Percentiles rank a stretch among this genome's conserved stretches.
phyloP scores from a whole-genome alignment of 1,284 basidiomycete species.

The Rhodotorula sp. region DNA sequence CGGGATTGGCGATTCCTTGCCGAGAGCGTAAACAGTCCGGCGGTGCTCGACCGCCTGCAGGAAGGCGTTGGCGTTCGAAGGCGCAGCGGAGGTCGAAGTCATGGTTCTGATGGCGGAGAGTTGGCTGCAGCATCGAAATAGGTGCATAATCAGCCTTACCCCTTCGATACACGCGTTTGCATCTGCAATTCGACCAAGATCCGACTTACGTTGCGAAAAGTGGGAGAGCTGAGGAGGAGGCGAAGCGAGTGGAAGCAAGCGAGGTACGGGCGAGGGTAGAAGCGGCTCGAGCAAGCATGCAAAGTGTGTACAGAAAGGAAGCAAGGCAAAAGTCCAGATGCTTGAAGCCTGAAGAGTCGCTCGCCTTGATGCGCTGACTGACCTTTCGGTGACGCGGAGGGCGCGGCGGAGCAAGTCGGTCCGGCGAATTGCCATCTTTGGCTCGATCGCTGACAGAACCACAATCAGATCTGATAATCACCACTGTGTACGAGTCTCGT shows the following conservation, averaged over 20 bases:
- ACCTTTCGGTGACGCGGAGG: too few species aligned
- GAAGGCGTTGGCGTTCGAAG: constrained; percentile 1
- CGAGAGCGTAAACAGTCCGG: constrained; percentile 53
- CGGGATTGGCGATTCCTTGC: constrained; percentile 49
- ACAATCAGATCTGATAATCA: too few species aligned
- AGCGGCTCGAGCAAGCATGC: too few species aligned
- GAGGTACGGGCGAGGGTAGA: not conserved
- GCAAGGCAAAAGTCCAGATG: too few species aligned
- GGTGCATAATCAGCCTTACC: too few species aligned
- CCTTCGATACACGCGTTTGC: not conserved
- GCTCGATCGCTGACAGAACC: too few species aligned
- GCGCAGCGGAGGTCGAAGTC: not conserved
- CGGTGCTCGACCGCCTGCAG: constrained; percentile 45
- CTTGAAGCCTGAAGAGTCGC: too few species aligned
- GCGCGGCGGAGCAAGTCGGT: too few species aligned
- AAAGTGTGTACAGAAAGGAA: too few species aligned
- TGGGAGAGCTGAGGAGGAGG: not conserved
- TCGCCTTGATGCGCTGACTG: too few species aligned
- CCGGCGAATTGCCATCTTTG: too few species aligned
- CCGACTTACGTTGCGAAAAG: not conserved
- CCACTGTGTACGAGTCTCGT: too few species aligned
- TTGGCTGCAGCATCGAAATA: not conserved
- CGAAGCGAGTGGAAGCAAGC: not conserved
- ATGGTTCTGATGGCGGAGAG: not conserved
- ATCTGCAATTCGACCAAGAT: not conserved